Evolutionary conservation across 1,139 yeast species (phyloP).

Genomic region (Protomyces pachydermus): DNA sequence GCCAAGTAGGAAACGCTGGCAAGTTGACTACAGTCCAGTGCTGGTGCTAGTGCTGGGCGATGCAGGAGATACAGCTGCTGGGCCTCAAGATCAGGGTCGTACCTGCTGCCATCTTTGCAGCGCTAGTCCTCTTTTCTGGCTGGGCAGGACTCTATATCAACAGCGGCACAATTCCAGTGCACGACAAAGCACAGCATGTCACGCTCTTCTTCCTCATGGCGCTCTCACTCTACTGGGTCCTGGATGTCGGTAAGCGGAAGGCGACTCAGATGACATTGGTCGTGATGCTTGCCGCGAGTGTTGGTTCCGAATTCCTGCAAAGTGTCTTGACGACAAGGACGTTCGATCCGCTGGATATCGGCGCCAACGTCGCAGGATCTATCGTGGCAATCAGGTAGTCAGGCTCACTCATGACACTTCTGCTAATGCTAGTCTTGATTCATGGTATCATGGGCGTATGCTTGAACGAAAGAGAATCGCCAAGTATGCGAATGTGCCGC

Average conservation of each 20-base stretch:
- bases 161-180: slow-evolving; percentile 30
- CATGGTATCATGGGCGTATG: slow-evolving; percentile 39
- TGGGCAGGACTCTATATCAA: neutral
- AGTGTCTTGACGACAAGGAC: slow-evolving; percentile 38
- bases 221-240: slow-evolving; percentile 49
- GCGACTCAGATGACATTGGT: slow-evolving; percentile 45
- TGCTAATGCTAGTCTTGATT: slow-evolving; percentile 2
- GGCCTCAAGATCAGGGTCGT: neutral
- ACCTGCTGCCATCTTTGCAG: neutral
- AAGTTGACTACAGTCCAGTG: too few species aligned
- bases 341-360: slow-evolving; percentile 42
- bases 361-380: slow-evolving; percentile 41
- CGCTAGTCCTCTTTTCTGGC: neutral
- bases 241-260: slow-evolving; percentile 46
- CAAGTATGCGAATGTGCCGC: slow-evolving; percentile 25
- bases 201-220: slow-evolving; percentile 50
- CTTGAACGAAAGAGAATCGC: slow-evolving; percentile 32
- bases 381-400: slow-evolving; percentile 37
- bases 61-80: neutral
- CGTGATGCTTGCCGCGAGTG: slow-evolving; percentile 46
- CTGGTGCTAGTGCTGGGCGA: neutral
- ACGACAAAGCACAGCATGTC: slow-evolving; percentile 55
- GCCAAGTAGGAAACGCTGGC: too few species aligned
- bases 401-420: slow-evolving; percentile 30
- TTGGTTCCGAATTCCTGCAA: slow-evolving; percentile 54